Base-by-base conservation (phyloP, 129 eudicot species). In the Tanacetum coccineum region DNA sequence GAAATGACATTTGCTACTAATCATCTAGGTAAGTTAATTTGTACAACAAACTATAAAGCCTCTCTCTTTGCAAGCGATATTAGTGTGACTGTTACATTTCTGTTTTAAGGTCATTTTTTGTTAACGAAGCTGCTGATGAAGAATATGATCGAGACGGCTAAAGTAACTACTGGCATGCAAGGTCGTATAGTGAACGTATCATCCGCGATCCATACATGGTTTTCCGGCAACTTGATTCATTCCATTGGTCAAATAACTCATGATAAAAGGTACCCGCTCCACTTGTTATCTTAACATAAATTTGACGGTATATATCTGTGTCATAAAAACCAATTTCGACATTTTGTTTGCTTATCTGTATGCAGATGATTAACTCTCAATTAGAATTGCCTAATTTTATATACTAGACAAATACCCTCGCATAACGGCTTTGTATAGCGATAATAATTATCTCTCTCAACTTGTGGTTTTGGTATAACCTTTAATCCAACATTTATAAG, bases 1-100 rank as follows among this genome's bases (percentile, higher is more conserved):
- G 98, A 93, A 81, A 86, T 86, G 95, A 84, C 98, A 26, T 93
- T 93, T 57, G 98, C 96, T 0, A 93, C 98, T 21, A 93, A 93
- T 66, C 89, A 84, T 67, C 64, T 91, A 71, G 98, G 97, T 90
- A 66, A 46, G 9, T 32, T 32, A 5, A 32, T 32, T 32, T 6
- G 40, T 32, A 2, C 40, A 32, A 6, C 40, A 5, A 32, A 5
- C 40, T 0, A 6, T 32, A 6, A 32, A 32, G n/a, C n/a, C 1
- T 8, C 40, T 32, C 40, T 32, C 40, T 5, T 32, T 32, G 40
- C 40, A 6, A 8, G 6, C 6, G 40, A 32, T 6, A 32, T 5
- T 32, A 32, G 6, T 5, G 9, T 32, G 40, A 32, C 40, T 32
- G 39, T 30, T 30, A 30, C 39, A 30, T 30, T 32, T 32, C 9